These are phyloP conservation scores for Toxicodendron radicans DNA, from an alignment of 345 rosid genomes.

Conservation along the genomic window DNA sequence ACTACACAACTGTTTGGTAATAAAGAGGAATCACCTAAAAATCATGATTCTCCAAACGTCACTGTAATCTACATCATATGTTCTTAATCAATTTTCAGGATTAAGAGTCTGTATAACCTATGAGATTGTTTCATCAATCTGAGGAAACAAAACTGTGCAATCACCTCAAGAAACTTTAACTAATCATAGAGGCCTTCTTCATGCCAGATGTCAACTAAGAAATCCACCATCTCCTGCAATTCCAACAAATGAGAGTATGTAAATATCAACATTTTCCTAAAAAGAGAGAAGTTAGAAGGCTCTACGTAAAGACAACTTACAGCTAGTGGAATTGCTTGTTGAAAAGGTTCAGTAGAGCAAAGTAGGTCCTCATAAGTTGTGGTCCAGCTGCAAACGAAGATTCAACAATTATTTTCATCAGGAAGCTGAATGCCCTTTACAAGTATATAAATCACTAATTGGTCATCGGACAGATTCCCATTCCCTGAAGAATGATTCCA, in stretches of 20 bases:
- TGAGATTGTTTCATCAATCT: slow-evolving; percentile 11
- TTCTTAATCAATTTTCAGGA: not conserved
- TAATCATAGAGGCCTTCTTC: slow-evolving; percentile 33
- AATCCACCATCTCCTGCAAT: slow-evolving; percentile 48
- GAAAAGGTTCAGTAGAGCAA: slow-evolving; percentile 35
- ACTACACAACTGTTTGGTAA: not conserved
- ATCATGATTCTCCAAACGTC: not conserved
- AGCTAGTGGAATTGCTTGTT: slow-evolving; percentile 41
- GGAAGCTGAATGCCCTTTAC: not conserved
- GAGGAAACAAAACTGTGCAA: slow-evolving; percentile 12
- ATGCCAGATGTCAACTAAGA: slow-evolving; percentile 37
- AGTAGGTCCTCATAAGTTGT: slow-evolving; percentile 40
- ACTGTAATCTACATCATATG: not conserved
- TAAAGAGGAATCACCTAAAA: not conserved
- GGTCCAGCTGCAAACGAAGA: slow-evolving; percentile 37
- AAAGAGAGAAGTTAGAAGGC: not conserved
- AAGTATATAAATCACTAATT: not conserved
- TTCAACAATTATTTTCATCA: slow-evolving; percentile 3
- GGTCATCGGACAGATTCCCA: not conserved
- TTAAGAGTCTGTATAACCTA: slow-evolving; percentile 9
- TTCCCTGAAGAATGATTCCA: not conserved
- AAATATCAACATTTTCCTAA: slow-evolving; percentile 4
- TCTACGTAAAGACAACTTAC: slow-evolving; percentile 28
- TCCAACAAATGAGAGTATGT: slow-evolving; percentile 3
- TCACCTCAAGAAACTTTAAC: slow-evolving; percentile 9